Evolutionary conservation across 1,139 yeast species (phyloP).

Genomic region (Lodderomyces orthopsilosis): DNA sequence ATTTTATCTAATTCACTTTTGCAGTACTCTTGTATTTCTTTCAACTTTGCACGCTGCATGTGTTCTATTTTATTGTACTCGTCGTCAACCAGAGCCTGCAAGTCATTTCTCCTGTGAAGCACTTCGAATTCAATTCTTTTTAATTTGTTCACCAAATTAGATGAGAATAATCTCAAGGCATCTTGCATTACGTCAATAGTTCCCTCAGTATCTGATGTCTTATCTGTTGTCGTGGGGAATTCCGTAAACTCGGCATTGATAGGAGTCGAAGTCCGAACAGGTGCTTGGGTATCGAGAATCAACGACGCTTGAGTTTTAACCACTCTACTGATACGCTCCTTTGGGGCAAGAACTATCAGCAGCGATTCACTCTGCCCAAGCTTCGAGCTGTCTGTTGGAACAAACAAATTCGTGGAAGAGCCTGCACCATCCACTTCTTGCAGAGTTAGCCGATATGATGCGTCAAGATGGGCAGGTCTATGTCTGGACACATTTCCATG

Average conservation of each 20-base stretch:
- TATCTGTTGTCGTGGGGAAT: slow-evolving; percentile 5
- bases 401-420: neutral
- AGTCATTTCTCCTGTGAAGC: slow-evolving; percentile 12
- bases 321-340: slow-evolving; percentile 4
- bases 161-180: slow-evolving; percentile 12
- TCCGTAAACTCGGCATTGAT: slow-evolving; percentile 4
- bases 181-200: slow-evolving; percentile 10
- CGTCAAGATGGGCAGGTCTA: neutral
- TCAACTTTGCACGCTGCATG: slow-evolving; percentile 9
- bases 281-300: neutral
- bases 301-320: slow-evolving; percentile 2
- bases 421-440: neutral
- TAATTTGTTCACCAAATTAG: slow-evolving; percentile 15
- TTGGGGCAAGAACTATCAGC: slow-evolving; percentile 1
- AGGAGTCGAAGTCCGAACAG: slow-evolving; percentile 6
- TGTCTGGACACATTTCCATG: neutral
- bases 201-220: slow-evolving; percentile 4
- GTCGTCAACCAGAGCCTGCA: slow-evolving; percentile 15
- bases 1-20: slow-evolving; percentile 12
- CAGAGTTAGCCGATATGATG: neutral
- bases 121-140: slow-evolving; percentile 16
- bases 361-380: neutral
- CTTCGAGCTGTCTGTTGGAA: neutral
- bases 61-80: slow-evolving; percentile 13
- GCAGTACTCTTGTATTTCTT: slow-evolving; percentile 11